Base-by-base conservation (phyloP, 2,329 filamentous ascomycete species). In the Paracorniculantispora psalliotae region DNA sequence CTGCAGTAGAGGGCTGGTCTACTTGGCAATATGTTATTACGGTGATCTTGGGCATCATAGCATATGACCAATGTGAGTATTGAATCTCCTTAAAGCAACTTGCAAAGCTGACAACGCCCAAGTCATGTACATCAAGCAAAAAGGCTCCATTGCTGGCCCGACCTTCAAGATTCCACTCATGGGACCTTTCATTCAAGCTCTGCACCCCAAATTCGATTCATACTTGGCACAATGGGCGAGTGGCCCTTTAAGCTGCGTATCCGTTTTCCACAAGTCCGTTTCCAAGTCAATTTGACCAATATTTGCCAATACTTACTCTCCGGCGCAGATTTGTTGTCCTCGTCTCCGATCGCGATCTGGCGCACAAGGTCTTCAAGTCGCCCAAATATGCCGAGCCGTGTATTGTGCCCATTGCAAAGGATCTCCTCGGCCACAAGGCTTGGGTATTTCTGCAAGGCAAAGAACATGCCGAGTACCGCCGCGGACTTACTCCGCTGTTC, bases 181-280 rank as follows among this genome's bases (percentile, higher is more conserved):
- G 72, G 90, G 90, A 1, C 89, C 90, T 0, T 92, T 92, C 70
- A 74, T 92, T 25, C 82, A 91, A 67, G 89, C 87, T 2, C 79
- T 92, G 30, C 81, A 90, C 65, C 90, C 90, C 7, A 85, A 87
- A 63, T 92, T 92, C 70, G 81, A 83, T 23, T 77, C 82, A 49
- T 93, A 92, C 73, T 81, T 90, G 66, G 82, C 79, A 13, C 91
- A 93, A 77, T 92, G 89, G 89, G 80, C 83, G 15, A 91, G 87
- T 60, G 90, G 87, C n/a, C 82, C 86, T 21, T 77, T 92, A 60
- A 92, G 89, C 71, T 93, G 90, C 67, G 89, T 93, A 19, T 92
- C 88, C 1, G 86, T 93, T 63, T 92, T 93, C 72, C 90, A 93
- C 80, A 92, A 92, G 87, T 91, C n/a, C n/a, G n/a, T n/a, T n/a